Evolutionary conservation across 2,329 filamentous ascomycete genomes (phyloP).

Genomic region (Hypoxylon sp.): DNA sequence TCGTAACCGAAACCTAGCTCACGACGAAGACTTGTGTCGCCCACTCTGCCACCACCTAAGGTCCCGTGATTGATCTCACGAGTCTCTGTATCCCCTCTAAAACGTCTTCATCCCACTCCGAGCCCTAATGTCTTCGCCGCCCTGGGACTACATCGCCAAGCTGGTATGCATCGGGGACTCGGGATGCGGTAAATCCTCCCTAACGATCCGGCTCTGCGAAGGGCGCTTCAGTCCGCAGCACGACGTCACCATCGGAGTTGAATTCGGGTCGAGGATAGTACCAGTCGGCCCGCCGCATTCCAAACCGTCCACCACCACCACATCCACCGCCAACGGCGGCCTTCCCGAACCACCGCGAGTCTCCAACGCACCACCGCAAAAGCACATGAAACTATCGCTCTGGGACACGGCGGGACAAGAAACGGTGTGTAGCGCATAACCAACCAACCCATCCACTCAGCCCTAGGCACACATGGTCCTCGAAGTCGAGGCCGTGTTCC

Average conservation of each 20-base stretch:
- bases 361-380: conserved; percentile 62
- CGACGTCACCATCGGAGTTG: conserved; percentile 97
- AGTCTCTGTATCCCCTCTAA: conserved; percentile 9
- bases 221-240: conserved; percentile 94
- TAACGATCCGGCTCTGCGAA: conserved; percentile 96
- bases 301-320: conserved; percentile 55
- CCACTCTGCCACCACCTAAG: background rate
- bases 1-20: conserved; percentile 8
- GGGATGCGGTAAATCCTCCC: conserved; percentile 93
- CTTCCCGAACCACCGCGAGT: conserved; percentile 68
- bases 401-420: conserved; percentile 99
- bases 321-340: conserved; percentile 55
- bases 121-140: conserved; percentile 71
- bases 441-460: background rate
- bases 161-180: conserved; percentile 98
- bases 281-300: conserved; percentile 86
- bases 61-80: conserved; percentile 30
- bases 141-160: conserved; percentile 99
- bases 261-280: conserved; percentile 94
- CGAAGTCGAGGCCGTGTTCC: background rate
- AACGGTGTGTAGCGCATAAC: conserved; percentile 62
- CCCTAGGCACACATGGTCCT: background rate
- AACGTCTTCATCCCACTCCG: conserved; percentile 14
- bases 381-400: conserved; percentile 92
- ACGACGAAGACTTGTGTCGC: conserved; percentile 5